phyloP scores from a whole-genome alignment of 2,329 filamentous ascomycete species.

The Paraphoma chrysanthemicola region DNA sequence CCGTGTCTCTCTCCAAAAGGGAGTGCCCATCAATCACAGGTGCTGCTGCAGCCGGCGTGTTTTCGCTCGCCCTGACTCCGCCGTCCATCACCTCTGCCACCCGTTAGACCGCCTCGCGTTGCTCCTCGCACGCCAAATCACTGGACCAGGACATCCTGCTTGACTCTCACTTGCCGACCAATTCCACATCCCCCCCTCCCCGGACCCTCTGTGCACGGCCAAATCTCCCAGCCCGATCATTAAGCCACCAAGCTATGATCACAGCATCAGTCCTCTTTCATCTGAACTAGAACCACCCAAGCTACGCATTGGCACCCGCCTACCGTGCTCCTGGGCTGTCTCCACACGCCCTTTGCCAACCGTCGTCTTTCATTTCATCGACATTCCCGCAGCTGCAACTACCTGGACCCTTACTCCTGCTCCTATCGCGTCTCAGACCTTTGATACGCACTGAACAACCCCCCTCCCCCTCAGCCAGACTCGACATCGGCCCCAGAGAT shows the following conservation, averaged over 20 bases:
- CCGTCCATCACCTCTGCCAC: constrained; percentile 30
- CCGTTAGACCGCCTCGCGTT: constrained; percentile 31
- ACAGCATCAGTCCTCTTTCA: constrained; percentile 47
- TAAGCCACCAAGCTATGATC: constrained; percentile 49
- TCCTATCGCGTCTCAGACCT: constrained; percentile 43
- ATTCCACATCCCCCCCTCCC: constrained; percentile 45
- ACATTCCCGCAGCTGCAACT: constrained; percentile 47
- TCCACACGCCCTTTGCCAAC: constrained; percentile 51
- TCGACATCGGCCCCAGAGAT: constrained; percentile 27
- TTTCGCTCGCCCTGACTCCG: constrained; percentile 25
- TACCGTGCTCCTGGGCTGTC: constrained; percentile 52
- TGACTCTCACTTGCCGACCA: constrained; percentile 22
- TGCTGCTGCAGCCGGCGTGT: constrained; percentile 22
- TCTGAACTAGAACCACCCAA: constrained; percentile 48
- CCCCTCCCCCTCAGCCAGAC: constrained; percentile 29
- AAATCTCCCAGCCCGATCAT: constrained; percentile 45
- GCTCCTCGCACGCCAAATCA: constrained; percentile 15
- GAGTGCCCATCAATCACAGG: constrained; percentile 40
- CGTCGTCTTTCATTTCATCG: constrained; percentile 50
- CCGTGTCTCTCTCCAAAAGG: constrained; percentile 31
- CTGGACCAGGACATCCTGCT: constrained; percentile 31
- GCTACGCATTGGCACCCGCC: constrained; percentile 49
- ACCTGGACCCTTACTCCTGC: constrained; percentile 50
- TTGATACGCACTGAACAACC: constrained; percentile 46
- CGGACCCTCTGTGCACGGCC: constrained; percentile 44